Conservation (phyloP, 1,139 yeast genomes). For the Hanseniaspora gamundiae region DNA sequence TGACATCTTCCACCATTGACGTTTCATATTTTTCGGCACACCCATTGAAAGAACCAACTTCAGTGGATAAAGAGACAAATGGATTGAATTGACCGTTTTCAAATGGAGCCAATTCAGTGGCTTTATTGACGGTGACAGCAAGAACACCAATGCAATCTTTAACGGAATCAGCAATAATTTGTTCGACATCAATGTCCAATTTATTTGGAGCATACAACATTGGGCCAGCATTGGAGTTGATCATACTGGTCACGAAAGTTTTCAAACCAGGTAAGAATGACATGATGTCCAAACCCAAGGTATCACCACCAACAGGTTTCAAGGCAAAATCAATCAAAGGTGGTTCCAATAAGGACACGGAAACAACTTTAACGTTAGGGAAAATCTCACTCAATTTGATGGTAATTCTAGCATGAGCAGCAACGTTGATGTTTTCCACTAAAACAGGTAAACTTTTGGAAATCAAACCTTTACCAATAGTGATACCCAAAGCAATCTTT, state of each 20-base stretch:
- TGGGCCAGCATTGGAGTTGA: slow-evolving; percentile 61
- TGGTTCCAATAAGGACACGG: slow-evolving; percentile 62
- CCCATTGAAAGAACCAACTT: slow-evolving; percentile 29
- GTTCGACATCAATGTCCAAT: slow-evolving; percentile 61
- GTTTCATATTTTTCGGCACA: slow-evolving; percentile 36
- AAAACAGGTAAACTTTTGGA: slow-evolving; percentile 63
- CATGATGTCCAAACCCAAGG: slow-evolving; percentile 74
- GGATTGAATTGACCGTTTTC: slow-evolving; percentile 31
- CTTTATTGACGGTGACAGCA: slow-evolving; percentile 45
- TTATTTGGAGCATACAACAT: slow-evolving; percentile 76
- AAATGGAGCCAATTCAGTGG: background rate
- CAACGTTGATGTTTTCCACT: slow-evolving; percentile 67
- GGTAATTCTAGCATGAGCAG: slow-evolving; percentile 59
- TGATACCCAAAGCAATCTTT: slow-evolving; percentile 66
- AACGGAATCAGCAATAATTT: slow-evolving; percentile 46
- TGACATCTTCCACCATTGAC: slow-evolving; percentile 27
- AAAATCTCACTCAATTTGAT: slow-evolving; percentile 49
- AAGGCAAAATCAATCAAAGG: slow-evolving; percentile 66
- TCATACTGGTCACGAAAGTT: slow-evolving; percentile 55
- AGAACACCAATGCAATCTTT: slow-evolving; percentile 60
- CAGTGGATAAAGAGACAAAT: slow-evolving; percentile 39
- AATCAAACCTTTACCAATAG: slow-evolving; percentile 66
- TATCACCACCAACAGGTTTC: slow-evolving; percentile 84
- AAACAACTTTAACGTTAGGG: slow-evolving; percentile 64
- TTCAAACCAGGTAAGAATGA: slow-evolving; percentile 70